These are phyloP conservation scores for Pholiota microspora DNA, from an alignment of 768 basidiomycete species.

Conservation along the genomic window DNA sequence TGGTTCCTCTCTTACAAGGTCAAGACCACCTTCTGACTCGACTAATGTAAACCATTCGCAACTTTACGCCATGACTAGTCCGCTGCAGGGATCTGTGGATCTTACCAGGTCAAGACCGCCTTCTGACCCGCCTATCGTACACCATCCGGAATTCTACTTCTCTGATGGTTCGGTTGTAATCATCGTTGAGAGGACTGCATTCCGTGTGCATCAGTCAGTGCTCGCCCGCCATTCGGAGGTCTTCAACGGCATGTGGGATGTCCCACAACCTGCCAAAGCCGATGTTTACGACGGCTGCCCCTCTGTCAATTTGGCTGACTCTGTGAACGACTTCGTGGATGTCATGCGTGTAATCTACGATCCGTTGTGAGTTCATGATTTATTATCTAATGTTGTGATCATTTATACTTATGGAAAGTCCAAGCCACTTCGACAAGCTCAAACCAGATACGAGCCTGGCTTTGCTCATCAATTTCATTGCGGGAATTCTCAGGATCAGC, in stretches of 20 bases:
- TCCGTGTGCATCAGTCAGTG: conserved; percentile 37
- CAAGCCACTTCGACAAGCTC: conserved; percentile 39
- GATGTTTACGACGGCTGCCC: conserved; percentile 37
- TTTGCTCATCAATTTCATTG: conserved; percentile 36
- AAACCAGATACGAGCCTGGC: conserved; percentile 29
- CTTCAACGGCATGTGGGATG: conserved; percentile 35
- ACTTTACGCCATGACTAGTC: too few species aligned
- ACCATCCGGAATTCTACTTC: conserved; percentile 35
- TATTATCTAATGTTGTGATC: background rate
- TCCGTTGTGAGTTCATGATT: conserved; percentile 30
- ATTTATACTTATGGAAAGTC: conserved; percentile 1
- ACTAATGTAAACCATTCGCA: conserved; percentile 24
- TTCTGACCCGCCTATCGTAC: conserved; percentile 7
- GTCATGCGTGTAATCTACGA: conserved; percentile 36
- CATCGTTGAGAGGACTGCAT: conserved; percentile 29
- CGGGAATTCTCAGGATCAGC: conserved; percentile 40
- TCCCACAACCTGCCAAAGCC: conserved; percentile 32
- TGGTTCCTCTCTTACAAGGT: background rate
- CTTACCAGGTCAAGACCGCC: background rate
- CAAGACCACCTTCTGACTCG: background rate
- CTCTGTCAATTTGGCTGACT: conserved; percentile 29
- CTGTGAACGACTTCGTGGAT: conserved; percentile 34
- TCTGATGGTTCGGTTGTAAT: conserved; percentile 38
- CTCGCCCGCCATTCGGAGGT: conserved; percentile 38
- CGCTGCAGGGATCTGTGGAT: too few species aligned